phyloP scores from a whole-genome alignment of 2,329 filamentous ascomycete species.

The Leptographium procerum region DNA sequence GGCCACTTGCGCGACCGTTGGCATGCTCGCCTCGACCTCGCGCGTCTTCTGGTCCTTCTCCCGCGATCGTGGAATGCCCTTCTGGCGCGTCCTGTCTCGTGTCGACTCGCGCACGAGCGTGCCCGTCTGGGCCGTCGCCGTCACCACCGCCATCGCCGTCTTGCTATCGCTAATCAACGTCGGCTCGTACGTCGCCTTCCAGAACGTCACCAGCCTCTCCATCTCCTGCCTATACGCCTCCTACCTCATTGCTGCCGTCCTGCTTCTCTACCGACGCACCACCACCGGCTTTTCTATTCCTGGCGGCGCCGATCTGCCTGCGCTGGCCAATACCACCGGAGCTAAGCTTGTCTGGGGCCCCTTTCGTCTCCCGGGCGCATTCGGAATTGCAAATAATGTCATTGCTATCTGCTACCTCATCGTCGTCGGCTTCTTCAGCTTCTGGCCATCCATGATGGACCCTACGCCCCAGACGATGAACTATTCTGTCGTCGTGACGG shows the following conservation, averaged over 20 bases:
- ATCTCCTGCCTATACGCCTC: conserved; percentile 29
- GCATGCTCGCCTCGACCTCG: conserved; percentile 43
- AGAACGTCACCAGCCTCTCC: conserved; percentile 1
- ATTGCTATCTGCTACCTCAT: conserved; percentile 31
- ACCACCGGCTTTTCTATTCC: conserved; percentile 36
- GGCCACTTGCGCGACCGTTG: conserved; percentile 34
- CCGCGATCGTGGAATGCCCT: conserved; percentile 31
- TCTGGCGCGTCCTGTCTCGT: conserved; percentile 24
- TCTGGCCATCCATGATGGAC: conserved; percentile 28
- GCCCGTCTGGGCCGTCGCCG: conserved; percentile 15
- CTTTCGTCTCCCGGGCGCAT: conserved; percentile 29
- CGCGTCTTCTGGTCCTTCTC: conserved; percentile 34
- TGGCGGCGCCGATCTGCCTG: conserved; percentile 38
- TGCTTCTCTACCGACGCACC: conserved; percentile 31
- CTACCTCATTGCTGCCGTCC: conserved; percentile 33
- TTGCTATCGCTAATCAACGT: conserved; percentile 4
- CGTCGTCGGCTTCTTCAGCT: conserved; percentile 32
- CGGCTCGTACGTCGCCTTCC: not conserved
- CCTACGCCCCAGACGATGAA: conserved; percentile 32
- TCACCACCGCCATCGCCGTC: not conserved
- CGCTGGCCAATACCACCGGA: conserved; percentile 34
- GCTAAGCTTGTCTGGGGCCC: conserved; percentile 37
- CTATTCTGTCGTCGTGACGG: conserved; percentile 32
- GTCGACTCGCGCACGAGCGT: conserved; percentile 26
- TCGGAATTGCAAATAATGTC: conserved; percentile 27